Conservation (phyloP, 2,329 filamentous ascomycete species). For the Aspergillus novofumigatus region DNA sequence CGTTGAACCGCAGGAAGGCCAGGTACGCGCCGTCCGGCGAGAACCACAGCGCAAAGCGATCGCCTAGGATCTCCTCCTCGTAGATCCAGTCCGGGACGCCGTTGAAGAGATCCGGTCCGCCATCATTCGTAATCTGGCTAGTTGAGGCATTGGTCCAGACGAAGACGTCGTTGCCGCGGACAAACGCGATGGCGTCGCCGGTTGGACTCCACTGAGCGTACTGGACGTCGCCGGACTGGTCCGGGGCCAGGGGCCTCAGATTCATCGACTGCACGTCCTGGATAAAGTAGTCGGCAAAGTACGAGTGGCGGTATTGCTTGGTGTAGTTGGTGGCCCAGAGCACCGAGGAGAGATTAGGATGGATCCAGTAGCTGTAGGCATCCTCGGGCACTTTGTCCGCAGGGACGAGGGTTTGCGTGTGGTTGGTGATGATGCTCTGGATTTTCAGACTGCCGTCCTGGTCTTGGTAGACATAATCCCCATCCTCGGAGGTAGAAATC, state of each 20-base stretch:
- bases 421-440: conserved; percentile 57
- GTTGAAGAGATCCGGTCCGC: conserved; percentile 79
- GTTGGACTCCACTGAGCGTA: conserved; percentile 60
- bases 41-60: conserved; percentile 84
- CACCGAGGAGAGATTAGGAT: conserved; percentile 55
- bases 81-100: conserved; percentile 96
- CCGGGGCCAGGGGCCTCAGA: conserved; percentile 50
- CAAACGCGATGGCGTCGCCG: conserved; percentile 61
- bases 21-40: conserved; percentile 78
- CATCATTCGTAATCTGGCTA: conserved; percentile 71
- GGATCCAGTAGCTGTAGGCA: conserved; percentile 58
- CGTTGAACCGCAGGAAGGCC: conserved; percentile 82
- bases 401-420: conserved; percentile 55
- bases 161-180: conserved; percentile 63
- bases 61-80: conserved; percentile 72
- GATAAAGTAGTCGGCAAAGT: conserved; percentile 63
- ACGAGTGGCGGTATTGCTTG: conserved; percentile 65
- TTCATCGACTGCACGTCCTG: conserved; percentile 54
- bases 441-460: conserved; percentile 54
- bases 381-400: conserved; percentile 55
- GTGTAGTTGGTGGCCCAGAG: conserved; percentile 63
- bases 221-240: conserved; percentile 62
- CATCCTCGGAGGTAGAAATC: conserved; percentile 57
- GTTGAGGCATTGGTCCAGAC: conserved; percentile 53
- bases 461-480: conserved; percentile 55